These are phyloP conservation scores for Leccinum olivaceopallidum DNA, from an alignment of 768 basidiomycete species.

Conservation along the genomic window DNA sequence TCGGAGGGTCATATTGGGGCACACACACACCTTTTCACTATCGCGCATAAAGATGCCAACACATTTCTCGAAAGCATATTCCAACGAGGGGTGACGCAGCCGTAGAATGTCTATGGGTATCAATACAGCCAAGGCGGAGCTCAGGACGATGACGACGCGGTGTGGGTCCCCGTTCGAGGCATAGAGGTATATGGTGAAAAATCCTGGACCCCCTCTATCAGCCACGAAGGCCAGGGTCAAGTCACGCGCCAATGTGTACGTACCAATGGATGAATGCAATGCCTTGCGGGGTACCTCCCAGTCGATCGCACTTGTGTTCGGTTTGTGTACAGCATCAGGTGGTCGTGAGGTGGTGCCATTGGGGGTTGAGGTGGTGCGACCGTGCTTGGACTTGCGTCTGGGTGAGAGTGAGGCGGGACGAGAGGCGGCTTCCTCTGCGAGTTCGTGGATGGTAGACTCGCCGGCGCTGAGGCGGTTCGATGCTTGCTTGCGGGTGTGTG, in stretches of 20 bases:
- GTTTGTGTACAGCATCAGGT: conserved; percentile 9
- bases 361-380: conserved; percentile 7
- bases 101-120: conserved; percentile 76
- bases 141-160: conserved; percentile 61
- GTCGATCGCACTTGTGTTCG: conserved; percentile 44
- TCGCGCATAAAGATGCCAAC: conserved; percentile 91
- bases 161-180: conserved; percentile 45
- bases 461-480: conserved; percentile 18
- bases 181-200: conserved; percentile 64
- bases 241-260: conserved; percentile 29
- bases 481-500: conserved; percentile 22
- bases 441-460: conserved; percentile 26
- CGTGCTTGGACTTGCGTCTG: conserved; percentile 20
- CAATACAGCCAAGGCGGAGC: conserved; percentile 65
- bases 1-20: background rate
- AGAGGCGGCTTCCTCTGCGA: conserved; percentile 23
- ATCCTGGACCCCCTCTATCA: conserved; percentile 42
- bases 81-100: conserved; percentile 63
- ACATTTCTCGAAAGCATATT: conserved; percentile 63
- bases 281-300: conserved; percentile 92
- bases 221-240: background rate
- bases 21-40: conserved; percentile 62
- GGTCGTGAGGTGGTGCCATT: conserved; percentile 10
- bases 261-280: conserved; percentile 88
- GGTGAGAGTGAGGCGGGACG: conserved; percentile 14